These are phyloP conservation scores for Cryptosporidium meleagridis DNA, from an alignment of 169 alveolate species.

Conservation along the genomic window DNA sequence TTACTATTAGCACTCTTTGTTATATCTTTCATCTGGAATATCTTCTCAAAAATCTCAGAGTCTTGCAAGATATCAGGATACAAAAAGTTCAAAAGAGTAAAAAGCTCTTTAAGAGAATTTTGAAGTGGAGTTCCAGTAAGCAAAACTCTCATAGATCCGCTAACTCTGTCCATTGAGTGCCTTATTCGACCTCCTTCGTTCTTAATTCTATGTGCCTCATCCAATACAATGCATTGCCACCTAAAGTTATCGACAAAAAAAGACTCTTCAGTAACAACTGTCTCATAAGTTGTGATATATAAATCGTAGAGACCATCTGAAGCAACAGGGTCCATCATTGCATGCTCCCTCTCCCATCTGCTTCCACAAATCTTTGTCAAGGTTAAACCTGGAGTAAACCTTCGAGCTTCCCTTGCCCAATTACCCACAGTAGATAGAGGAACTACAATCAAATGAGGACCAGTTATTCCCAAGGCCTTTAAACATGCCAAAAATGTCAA, in stretches of 20 bases:
- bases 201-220: constrained; percentile 99
- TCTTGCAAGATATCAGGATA: constrained; percentile 97
- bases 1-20: constrained; percentile 65
- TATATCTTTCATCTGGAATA: constrained; percentile 76
- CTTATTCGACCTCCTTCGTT: constrained; percentile 93
- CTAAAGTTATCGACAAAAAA: constrained; percentile 88
- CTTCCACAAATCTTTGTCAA: constrained; percentile 90
- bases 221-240: constrained; percentile 96
- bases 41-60: constrained; percentile 94
- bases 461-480: constrained; percentile 84
- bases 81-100: constrained; percentile 93
- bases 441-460: constrained; percentile 94
- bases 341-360: constrained; percentile 86
- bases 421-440: constrained; percentile 95
- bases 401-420: constrained; percentile 94
- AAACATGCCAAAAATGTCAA: constrained; percentile 86
- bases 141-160: constrained; percentile 90
- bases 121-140: constrained; percentile 97
- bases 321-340: constrained; percentile 83
- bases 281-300: constrained; percentile 92
- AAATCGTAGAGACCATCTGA: constrained; percentile 88
- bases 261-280: constrained; percentile 90
- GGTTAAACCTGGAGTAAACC: constrained; percentile 90
- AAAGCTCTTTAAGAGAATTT: constrained; percentile 93
- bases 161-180: constrained; percentile 91